Conservation (phyloP, 2,329 filamentous ascomycete species). For the Stachybotrys echinatus region DNA sequence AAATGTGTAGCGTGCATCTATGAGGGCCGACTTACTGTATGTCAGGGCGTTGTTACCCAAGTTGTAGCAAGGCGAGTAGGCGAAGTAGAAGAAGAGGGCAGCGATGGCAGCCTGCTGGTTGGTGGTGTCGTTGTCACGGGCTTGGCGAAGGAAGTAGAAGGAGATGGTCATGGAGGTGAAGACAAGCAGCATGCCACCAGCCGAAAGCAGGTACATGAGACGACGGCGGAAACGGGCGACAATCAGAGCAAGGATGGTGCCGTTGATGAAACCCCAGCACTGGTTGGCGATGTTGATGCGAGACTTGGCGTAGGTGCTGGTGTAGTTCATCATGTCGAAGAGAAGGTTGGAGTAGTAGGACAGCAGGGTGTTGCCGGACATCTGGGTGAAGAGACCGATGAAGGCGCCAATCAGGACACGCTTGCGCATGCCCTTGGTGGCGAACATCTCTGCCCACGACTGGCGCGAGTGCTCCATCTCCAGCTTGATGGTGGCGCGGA, state of each 20-base stretch:
- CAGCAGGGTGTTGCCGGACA: constrained; percentile 41
- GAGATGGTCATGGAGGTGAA: constrained; percentile 53
- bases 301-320: constrained; percentile 33
- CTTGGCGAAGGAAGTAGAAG: too few relatives aligned
- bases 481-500: constrained; percentile 48
- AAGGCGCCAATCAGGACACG: constrained; percentile 42
- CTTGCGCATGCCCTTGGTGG: constrained; percentile 42
- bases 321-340: constrained; percentile 40
- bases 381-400: constrained; percentile 48
- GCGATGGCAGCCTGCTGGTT: constrained; percentile 32
- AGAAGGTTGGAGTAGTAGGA: constrained; percentile 23
- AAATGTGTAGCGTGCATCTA: too few relatives aligned
- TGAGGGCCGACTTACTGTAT: constrained; percentile 54
- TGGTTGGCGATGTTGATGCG: constrained; percentile 39
- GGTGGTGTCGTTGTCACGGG: constrained; percentile 17
- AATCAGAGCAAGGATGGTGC: constrained; percentile 32
- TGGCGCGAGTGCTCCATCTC: constrained; percentile 45
- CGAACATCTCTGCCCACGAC: constrained; percentile 47
- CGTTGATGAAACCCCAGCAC: constrained; percentile 38
- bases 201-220: constrained; percentile 47
- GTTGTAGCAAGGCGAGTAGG: constrained; percentile 56
- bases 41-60: constrained; percentile 63
- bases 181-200: constrained; percentile 34
- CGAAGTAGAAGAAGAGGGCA: constrained; percentile 54
- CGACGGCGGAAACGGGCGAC: constrained; percentile 41